Conservation (phyloP, 371 early-diverging fungal genomes). For the Zancudomyces culisetae region DNA sequence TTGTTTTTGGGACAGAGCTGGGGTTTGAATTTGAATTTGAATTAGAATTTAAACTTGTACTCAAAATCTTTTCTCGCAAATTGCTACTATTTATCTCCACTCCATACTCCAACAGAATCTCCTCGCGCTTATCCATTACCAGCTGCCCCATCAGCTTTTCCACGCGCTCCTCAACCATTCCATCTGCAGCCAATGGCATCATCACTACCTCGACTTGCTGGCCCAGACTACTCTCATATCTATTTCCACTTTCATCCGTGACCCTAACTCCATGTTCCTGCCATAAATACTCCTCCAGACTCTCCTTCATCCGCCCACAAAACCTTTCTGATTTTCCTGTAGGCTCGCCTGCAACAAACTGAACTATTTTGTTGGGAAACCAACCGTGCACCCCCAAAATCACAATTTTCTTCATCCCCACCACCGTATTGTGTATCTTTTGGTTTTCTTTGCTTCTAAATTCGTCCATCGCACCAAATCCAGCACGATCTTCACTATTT, state of each 20-base stretch:
- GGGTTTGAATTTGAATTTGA: background rate
- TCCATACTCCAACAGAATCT: background rate
- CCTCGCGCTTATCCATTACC: slow-evolving; percentile 11
- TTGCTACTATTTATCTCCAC: background rate
- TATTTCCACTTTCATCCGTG: slow-evolving; percentile 21
- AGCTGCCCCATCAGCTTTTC: slow-evolving; percentile 44
- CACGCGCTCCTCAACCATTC: slow-evolving; percentile 67
- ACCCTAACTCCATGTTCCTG: slow-evolving; percentile 30
- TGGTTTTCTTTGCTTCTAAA: too few species aligned
- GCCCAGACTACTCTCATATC: background rate
- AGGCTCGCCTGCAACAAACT: slow-evolving; percentile 70
- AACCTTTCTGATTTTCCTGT: slow-evolving; percentile 78
- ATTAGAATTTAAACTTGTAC: too few species aligned
- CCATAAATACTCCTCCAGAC: slow-evolving; percentile 33
- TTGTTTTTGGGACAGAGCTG: background rate
- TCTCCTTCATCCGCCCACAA: slow-evolving; percentile 61
- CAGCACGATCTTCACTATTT: too few species aligned
- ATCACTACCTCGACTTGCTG: slow-evolving; percentile 27
- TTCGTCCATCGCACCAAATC: too few species aligned
- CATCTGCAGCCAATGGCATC: slow-evolving; percentile 79
- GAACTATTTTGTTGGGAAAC: slow-evolving; percentile 52
- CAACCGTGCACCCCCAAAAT: slow-evolving; percentile 74
- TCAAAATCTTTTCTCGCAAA: background rate
- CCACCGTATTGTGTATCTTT: background rate
- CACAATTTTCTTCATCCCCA: slow-evolving; percentile 24